phyloP scores from a whole-genome alignment of 768 basidiomycete species.

The Kwoniella sp. region DNA sequence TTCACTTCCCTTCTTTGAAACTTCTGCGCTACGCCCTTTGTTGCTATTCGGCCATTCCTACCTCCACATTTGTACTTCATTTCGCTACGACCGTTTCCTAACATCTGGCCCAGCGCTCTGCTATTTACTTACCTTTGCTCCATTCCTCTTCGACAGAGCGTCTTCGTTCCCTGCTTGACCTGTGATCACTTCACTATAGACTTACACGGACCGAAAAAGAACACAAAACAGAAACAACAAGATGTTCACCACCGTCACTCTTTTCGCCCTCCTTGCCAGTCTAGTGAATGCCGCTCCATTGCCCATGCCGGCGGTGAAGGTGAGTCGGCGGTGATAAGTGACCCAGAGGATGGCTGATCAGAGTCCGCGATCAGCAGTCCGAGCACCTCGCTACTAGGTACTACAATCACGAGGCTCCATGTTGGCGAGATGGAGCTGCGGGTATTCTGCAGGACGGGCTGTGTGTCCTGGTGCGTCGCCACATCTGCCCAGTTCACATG shows the following conservation, averaged over 20 bases:
- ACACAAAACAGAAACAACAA: conserved; percentile 2
- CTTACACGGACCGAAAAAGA: background rate
- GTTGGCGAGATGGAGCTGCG: conserved; percentile 23
- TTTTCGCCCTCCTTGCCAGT: conserved; percentile 24
- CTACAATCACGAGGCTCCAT: conserved; percentile 20
- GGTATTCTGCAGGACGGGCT: conserved; percentile 21
- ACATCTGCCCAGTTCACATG: background rate
- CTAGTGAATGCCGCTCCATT: conserved; percentile 21
- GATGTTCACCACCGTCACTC: conserved; percentile 26
- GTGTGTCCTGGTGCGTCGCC: conserved; percentile 25
- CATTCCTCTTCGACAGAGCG: conserved; percentile 19
- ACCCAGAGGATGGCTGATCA: background rate
- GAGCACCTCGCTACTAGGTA: conserved; percentile 16
- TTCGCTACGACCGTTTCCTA: conserved; percentile 12
- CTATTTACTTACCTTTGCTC: conserved; percentile 2
- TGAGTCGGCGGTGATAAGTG: background rate
- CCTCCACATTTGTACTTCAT: conserved; percentile 5
- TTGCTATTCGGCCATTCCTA: background rate
- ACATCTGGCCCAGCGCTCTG: conserved; percentile 18
- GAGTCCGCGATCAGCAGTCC: background rate
- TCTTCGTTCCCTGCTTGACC: background rate
- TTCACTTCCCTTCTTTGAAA: conserved; percentile 1
- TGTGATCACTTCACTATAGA: background rate
- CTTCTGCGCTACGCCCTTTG: background rate
- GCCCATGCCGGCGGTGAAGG: conserved; percentile 26